Evolutionary conservation across 331 rosid species (phyloP).

Genomic region (Ulmus americana): DNA sequence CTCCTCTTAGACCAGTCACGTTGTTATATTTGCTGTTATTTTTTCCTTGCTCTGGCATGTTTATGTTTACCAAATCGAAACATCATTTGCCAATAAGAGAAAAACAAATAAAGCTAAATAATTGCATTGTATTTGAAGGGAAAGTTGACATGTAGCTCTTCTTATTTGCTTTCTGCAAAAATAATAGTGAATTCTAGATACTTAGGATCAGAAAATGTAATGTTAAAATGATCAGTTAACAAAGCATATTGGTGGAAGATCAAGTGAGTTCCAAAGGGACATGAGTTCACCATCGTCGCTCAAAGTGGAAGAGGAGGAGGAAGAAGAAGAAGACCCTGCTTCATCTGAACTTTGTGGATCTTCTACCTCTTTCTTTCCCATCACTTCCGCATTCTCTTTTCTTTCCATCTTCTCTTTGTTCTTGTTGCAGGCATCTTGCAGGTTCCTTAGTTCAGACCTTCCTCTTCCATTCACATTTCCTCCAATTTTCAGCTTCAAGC

Average conservation of each 20-base stretch:
- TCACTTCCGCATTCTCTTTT: conserved; percentile 23
- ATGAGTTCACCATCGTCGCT: conserved; percentile 46
- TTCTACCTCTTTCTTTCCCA: conserved; percentile 37
- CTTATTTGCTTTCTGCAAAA: conserved; percentile 20
- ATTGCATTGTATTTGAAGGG: too few species aligned
- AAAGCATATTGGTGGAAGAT: conserved; percentile 81
- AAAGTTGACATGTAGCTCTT: not conserved
- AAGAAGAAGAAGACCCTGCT: conserved; percentile 30
- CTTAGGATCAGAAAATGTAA: conserved; percentile 14
- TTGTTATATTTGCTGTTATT: too few species aligned
- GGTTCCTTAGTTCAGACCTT: conserved; percentile 43
- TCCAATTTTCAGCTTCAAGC: conserved; percentile 62
- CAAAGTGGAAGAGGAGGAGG: conserved; percentile 14
- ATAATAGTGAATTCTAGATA: conserved; percentile 13
- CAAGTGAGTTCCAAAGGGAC: conserved; percentile 75
- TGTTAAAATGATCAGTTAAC: conserved; percentile 42
- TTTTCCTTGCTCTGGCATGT: too few species aligned
- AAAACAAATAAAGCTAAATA: too few species aligned
- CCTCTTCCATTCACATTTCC: conserved; percentile 49
- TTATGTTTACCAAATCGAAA: too few species aligned
- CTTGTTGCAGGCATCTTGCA: conserved; percentile 45
- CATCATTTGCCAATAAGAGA: too few species aligned
- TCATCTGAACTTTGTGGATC: conserved; percentile 27
- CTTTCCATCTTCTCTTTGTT: conserved; percentile 31
- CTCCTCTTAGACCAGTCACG: too few species aligned